A percentile compares a stretch with the other conserved stretches of the same genome.
These are phyloP conservation scores for Pyrenophora seminiperda DNA, from an alignment of 2,329 filamentous ascomycete genomes.

Conservation along the genomic window DNA sequence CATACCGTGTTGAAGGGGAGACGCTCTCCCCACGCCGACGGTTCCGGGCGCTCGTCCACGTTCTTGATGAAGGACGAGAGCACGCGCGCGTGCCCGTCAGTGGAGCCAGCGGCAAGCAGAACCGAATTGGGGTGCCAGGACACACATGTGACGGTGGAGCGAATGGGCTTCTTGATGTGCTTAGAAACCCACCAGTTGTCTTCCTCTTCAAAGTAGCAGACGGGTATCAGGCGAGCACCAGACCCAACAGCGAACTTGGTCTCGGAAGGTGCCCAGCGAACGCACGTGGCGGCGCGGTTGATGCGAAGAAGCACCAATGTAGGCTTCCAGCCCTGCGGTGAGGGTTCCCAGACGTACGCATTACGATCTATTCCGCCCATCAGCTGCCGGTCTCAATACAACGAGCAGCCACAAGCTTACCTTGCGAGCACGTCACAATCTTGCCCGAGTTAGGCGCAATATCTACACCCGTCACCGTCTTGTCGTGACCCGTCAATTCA, in stretches of 20 bases:
- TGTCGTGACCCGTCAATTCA: slow-evolving; percentile 95
- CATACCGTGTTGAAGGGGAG: slow-evolving; percentile 98
- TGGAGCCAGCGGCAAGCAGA: slow-evolving; percentile 91
- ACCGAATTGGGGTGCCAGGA: slow-evolving; percentile 98
- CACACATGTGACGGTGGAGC: slow-evolving; percentile 92
- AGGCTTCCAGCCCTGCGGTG: slow-evolving; percentile 91
- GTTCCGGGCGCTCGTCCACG: slow-evolving; percentile 81
- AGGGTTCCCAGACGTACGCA: slow-evolving; percentile 96
- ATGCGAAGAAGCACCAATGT: slow-evolving; percentile 96
- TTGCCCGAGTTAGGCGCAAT: slow-evolving; percentile 89
- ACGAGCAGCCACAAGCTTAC: slow-evolving; percentile 52
- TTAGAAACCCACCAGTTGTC: slow-evolving; percentile 99
- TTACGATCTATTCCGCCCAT: slow-evolving; percentile 73
- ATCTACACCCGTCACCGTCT: slow-evolving; percentile 93
- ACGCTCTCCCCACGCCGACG: slow-evolving; percentile 90
- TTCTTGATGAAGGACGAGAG: slow-evolving; percentile 97
- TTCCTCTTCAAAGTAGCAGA: slow-evolving; percentile 99
- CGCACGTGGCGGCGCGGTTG: slow-evolving; percentile 94
- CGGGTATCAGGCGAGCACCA: slow-evolving; percentile 89
- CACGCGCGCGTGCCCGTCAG: slow-evolving; percentile 93
- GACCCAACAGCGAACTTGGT: slow-evolving; percentile 97
- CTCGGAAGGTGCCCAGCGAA: slow-evolving; percentile 96
- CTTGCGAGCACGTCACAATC: slow-evolving; percentile 97
- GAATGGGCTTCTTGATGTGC: slow-evolving; percentile 98
- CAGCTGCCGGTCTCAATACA: slow-evolving; percentile 19